These are phyloP conservation scores for Paraconiothyrium sp. DNA, from an alignment of 2,329 filamentous ascomycete species.

Conservation along the genomic window DNA sequence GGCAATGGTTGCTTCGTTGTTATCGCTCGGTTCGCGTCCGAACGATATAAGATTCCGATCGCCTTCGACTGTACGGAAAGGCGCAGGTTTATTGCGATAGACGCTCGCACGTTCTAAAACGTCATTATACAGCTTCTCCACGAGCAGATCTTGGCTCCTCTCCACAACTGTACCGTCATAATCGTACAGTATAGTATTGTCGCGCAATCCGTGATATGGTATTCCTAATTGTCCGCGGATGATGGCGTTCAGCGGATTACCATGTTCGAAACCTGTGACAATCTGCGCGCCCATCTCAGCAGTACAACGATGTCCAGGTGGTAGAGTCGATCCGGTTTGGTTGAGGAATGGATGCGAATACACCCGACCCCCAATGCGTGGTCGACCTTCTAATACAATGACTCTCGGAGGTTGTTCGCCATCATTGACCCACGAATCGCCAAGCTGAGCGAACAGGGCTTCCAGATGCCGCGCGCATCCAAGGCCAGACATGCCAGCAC, in stretches of 20 bases:
- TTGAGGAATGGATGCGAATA: slow-evolving; percentile 80
- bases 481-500: slow-evolving; percentile 92
- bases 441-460: slow-evolving; percentile 82
- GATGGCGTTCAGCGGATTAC: slow-evolving; percentile 91
- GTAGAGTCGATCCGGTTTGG: slow-evolving; percentile 63
- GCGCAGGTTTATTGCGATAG: slow-evolving; percentile 81
- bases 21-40: slow-evolving; percentile 74
- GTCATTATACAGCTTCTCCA: slow-evolving; percentile 94
- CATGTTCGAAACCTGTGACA: slow-evolving; percentile 94
- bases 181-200: slow-evolving; percentile 89
- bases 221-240: slow-evolving; percentile 90
- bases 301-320: slow-evolving; percentile 71
- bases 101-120: slow-evolving; percentile 90
- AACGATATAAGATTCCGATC: slow-evolving; percentile 83
- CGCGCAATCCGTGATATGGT: slow-evolving; percentile 82
- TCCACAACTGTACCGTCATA: slow-evolving; percentile 80
- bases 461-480: slow-evolving; percentile 93
- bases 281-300: slow-evolving; percentile 99
- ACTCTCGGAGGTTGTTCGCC: slow-evolving; percentile 78
- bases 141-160: slow-evolving; percentile 77
- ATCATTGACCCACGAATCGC: slow-evolving; percentile 69
- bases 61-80: slow-evolving; percentile 78
- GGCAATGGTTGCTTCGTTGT: slow-evolving; percentile 72
- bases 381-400: slow-evolving; percentile 84
- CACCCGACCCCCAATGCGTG: slow-evolving; percentile 88